Percentiles rank a stretch among this genome's conserved stretches.
Evolutionary conservation across 2,329 filamentous ascomycete genomes (phyloP).

Genomic region (Dryadomyces quercivorus): DNA sequence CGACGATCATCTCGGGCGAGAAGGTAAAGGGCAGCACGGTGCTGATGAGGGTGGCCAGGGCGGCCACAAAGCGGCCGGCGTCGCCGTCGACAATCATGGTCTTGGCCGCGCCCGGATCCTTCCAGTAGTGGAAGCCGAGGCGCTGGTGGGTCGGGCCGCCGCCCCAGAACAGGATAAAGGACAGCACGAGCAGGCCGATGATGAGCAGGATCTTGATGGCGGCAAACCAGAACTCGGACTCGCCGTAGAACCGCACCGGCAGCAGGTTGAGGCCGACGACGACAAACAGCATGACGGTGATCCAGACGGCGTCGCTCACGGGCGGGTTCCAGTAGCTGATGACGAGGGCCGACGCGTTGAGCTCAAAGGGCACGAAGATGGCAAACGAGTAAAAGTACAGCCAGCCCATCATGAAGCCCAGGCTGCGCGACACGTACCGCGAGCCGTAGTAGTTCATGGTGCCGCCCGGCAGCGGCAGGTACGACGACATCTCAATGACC

Average conservation of each 20-base stretch:
- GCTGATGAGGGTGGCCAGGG: slow-evolving; percentile 15
- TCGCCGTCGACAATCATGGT: slow-evolving; percentile 21
- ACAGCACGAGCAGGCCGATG: slow-evolving; percentile 21
- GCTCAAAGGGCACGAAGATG: slow-evolving; percentile 31
- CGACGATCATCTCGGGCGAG: slow-evolving; percentile 35
- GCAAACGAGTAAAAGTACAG: slow-evolving; percentile 37
- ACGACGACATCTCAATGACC: slow-evolving; percentile 46
- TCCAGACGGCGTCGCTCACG: slow-evolving; percentile 39
- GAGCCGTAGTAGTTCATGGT: slow-evolving; percentile 35
- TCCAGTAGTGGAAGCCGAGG: slow-evolving; percentile 10
- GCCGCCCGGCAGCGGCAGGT: slow-evolving; percentile 42
- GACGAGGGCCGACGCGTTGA: slow-evolving; percentile 48
- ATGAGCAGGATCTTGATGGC: slow-evolving; percentile 33
- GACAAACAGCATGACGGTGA: slow-evolving; percentile 11
- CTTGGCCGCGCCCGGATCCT: slow-evolving; percentile 29
- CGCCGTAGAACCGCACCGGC: slow-evolving; percentile 10
- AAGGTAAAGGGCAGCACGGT: slow-evolving; percentile 32
- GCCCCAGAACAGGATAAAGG: slow-evolving; percentile 33
- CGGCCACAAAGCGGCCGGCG: slow-evolving; percentile 27
- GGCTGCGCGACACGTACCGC: slow-evolving; percentile 30
- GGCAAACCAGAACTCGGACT: slow-evolving; percentile 10
- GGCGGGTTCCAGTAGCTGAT: slow-evolving; percentile 37
- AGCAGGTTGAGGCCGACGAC: slow-evolving; percentile 3
- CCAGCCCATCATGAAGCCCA: slow-evolving; percentile 35
- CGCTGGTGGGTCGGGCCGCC: slow-evolving; percentile 11